phyloP scores from a whole-genome alignment of 345 rosid species.

The Pistacia vera region DNA sequence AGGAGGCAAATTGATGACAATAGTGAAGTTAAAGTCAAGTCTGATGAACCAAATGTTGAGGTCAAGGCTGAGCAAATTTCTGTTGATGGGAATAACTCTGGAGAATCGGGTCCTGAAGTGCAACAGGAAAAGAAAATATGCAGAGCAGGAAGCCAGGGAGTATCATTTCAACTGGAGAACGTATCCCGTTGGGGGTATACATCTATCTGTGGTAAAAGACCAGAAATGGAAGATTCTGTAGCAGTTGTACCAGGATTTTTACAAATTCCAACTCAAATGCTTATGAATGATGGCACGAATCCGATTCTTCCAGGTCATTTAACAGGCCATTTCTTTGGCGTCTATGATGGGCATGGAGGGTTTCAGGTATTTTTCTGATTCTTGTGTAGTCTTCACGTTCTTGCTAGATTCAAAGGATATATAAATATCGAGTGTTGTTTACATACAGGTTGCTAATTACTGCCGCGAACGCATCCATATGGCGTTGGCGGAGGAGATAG shows the following conservation, averaged over 20 bases:
- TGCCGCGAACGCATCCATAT: conserved; percentile 64
- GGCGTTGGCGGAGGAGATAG: conserved; percentile 72
- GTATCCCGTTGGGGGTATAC: conserved; percentile 62
- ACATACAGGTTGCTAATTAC: conserved; percentile 61
- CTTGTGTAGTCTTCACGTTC: not conserved
- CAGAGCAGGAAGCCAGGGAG: conserved; percentile 39
- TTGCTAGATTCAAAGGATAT: too few relatives aligned
- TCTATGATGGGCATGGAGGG: conserved; percentile 87
- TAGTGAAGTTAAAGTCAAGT: conserved; percentile 19
- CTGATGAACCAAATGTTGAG: conserved; percentile 1
- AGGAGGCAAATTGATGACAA: conserved; percentile 8
- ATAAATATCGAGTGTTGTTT: not conserved
- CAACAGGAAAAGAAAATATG: conserved; percentile 34
- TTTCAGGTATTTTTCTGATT: conserved; percentile 50
- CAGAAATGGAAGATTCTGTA: conserved; percentile 85
- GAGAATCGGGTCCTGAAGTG: conserved; percentile 28
- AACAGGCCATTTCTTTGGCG: conserved; percentile 66
- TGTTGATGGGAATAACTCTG: conserved; percentile 23
- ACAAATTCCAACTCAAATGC: conserved; percentile 39
- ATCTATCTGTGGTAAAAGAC: conserved; percentile 67
- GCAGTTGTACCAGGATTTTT: conserved; percentile 51
- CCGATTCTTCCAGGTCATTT: conserved; percentile 28
- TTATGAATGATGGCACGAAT: conserved; percentile 31
- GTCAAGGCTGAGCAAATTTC: conserved; percentile 15
- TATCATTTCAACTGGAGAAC: conserved; percentile 25